phyloP scores from a whole-genome alignment of 108 stramenopile species.

The Nannochloropsis oceanica region DNA sequence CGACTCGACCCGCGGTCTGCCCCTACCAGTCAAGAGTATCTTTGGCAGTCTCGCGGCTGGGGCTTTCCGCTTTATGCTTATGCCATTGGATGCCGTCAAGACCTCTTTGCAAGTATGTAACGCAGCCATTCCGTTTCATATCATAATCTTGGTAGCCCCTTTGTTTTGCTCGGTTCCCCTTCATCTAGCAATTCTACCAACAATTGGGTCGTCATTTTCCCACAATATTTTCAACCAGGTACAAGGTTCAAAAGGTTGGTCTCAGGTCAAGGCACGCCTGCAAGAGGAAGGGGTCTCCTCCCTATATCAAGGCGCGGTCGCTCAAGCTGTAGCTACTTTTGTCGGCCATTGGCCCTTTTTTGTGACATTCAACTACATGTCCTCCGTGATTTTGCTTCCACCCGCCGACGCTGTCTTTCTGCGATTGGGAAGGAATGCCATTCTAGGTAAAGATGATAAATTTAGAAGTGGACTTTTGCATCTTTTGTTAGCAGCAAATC shows the following conservation, averaged over 20 bases:
- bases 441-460: constrained; percentile 13
- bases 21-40: constrained; percentile 32
- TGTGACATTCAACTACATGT: constrained; percentile 31
- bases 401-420: background rate
- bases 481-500: too few species aligned
- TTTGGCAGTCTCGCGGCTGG: constrained; percentile 36
- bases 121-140: background rate
- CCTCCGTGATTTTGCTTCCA: constrained; percentile 7
- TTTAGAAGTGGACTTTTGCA: too few species aligned
- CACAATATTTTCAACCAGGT: background rate
- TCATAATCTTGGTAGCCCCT: too few species aligned
- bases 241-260: background rate
- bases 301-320: constrained; percentile 32
- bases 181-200: too few species aligned
- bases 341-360: constrained; percentile 40
- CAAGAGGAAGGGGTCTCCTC: constrained; percentile 4
- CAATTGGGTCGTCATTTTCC: too few species aligned
- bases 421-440: constrained; percentile 16
- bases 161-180: too few species aligned
- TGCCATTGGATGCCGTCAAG: constrained; percentile 38
- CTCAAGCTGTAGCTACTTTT: constrained; percentile 29
- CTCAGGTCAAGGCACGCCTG: background rate
- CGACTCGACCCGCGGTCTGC: constrained; percentile 9
- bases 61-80: constrained; percentile 26
- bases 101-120: constrained; percentile 33